Percentiles rank a stretch among this genome's conserved stretches.
These are phyloP conservation scores for Trypanosomatidae sp. DNA, from an alignment of 208 protist genomes.

Conservation along the genomic window DNA sequence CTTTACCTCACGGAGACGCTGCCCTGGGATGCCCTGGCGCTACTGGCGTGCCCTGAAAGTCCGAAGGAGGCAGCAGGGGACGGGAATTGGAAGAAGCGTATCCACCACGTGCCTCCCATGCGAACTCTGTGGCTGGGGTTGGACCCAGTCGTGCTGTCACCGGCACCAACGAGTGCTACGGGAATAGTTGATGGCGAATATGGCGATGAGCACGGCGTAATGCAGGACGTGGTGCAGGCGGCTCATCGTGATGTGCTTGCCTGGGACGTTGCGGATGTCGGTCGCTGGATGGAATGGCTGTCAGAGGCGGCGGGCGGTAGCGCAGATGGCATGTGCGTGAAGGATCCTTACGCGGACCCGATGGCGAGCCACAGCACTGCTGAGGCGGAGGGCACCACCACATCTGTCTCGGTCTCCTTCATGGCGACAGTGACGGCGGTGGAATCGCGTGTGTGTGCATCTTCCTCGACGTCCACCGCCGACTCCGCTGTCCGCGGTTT, in stretches of 20 bases:
- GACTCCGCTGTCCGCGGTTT: not conserved
- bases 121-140: slow-evolving; percentile 20
- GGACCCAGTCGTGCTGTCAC: slow-evolving; percentile 16
- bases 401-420: not conserved
- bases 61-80: not conserved
- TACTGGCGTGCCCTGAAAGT: not conserved
- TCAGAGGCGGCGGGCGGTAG: not conserved
- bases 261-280: slow-evolving; percentile 4
- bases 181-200: not conserved
- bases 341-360: not conserved
- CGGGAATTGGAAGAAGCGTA: not conserved
- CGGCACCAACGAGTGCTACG: not conserved
- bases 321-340: not conserved
- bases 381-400: not conserved
- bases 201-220: not conserved
- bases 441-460: not conserved
- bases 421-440: slow-evolving; percentile 4
- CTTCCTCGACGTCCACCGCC: not conserved
- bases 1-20: slow-evolving; percentile 12
- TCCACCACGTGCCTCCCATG: slow-evolving; percentile 9
- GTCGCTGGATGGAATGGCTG: slow-evolving; percentile 1
- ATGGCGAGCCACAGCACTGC: not conserved
- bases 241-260: not conserved
- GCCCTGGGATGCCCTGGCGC: slow-evolving; percentile 1
- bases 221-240: not conserved